A percentile compares a stretch with the other conserved stretches of the same genome.
phyloP scores from a whole-genome alignment of 768 basidiomycete genomes.

The Floccularia luteovirens region DNA sequence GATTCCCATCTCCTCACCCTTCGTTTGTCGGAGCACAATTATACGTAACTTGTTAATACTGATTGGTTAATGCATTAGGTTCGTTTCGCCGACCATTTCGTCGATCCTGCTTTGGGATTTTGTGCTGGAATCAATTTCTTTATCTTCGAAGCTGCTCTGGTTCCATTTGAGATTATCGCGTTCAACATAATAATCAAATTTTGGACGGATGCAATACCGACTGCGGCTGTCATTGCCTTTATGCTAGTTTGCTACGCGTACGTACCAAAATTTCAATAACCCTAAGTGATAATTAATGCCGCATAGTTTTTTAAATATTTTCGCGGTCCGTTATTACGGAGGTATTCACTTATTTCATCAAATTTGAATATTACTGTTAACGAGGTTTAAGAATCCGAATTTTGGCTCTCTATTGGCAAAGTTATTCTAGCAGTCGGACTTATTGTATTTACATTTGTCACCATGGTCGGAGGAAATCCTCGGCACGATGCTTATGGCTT shows the following conservation, averaged over 20 bases:
- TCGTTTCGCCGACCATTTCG: slow-evolving; percentile 53
- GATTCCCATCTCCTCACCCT: slow-evolving; percentile 73
- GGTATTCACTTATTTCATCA: slow-evolving; percentile 18
- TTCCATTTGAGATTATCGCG: slow-evolving; percentile 46
- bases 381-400: slow-evolving; percentile 37
- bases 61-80: slow-evolving; percentile 22
- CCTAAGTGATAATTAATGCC: slow-evolving; percentile 3
- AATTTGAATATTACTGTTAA: neutral
- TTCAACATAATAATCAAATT: slow-evolving; percentile 45
- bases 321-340: slow-evolving; percentile 42
- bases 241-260: slow-evolving; percentile 35
- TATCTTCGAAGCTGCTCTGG: slow-evolving; percentile 34
- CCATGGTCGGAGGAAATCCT: slow-evolving; percentile 57
- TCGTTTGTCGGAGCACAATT: slow-evolving; percentile 30
- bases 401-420: slow-evolving; percentile 48
- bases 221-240: slow-evolving; percentile 34
- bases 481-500: slow-evolving; percentile 46
- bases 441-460: slow-evolving; percentile 46
- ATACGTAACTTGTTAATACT: neutral
- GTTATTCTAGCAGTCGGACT: slow-evolving; percentile 38
- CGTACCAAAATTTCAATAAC: slow-evolving; percentile 6
- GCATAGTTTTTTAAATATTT: slow-evolving; percentile 34
- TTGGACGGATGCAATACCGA: slow-evolving; percentile 45
- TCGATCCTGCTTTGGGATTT: slow-evolving; percentile 52
- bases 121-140: slow-evolving; percentile 53